Percentiles rank a stretch among this genome's conserved stretches.
Conservation (phyloP, 31 red algal species). For the Asparagopsis taxiformis region DNA sequence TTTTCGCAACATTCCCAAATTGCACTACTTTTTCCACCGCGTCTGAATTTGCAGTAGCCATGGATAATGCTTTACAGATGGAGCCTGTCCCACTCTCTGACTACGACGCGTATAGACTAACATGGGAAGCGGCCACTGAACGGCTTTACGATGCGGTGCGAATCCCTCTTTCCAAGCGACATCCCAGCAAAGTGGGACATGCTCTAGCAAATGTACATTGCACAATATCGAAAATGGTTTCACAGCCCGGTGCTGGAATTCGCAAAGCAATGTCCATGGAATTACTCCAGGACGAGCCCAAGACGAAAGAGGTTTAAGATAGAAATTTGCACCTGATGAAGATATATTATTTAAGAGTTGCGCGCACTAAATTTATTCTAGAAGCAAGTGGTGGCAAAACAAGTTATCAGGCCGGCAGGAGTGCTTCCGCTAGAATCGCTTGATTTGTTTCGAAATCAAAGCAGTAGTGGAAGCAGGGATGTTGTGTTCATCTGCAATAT, state of each 20-base stretch:
- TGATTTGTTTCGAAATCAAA: no score
- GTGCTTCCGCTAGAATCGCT: no score
- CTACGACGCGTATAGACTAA: slow-evolving; percentile 44
- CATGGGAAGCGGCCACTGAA: slow-evolving; percentile 85
- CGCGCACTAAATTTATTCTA: no score
- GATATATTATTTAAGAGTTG: no score
- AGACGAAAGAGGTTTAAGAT: no score
- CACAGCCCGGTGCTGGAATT: slow-evolving; percentile 34
- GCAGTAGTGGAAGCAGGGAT: no score
- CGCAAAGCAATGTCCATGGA: slow-evolving; percentile 20
- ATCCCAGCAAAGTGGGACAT: slow-evolving; percentile 38
- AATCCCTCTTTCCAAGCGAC: slow-evolving; percentile 30
- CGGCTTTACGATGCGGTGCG: slow-evolving; percentile 76
- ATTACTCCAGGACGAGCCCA: no score
- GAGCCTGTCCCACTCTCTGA: slow-evolving; percentile 66
- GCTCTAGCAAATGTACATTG: slow-evolving; percentile 32
- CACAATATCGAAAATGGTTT: slow-evolving; percentile 32
- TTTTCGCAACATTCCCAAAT: slow-evolving; percentile 79
- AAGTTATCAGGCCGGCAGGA: no score
- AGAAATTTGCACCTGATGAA: no score
- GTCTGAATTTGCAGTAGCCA: slow-evolving; percentile 51
- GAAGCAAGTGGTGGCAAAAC: no score
- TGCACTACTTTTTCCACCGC: slow-evolving; percentile 55
- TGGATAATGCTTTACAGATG: slow-evolving; percentile 42
- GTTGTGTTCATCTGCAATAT: no score